Conservation (phyloP, 768 basidiomycete species). For the Mycena kentingensis region DNA sequence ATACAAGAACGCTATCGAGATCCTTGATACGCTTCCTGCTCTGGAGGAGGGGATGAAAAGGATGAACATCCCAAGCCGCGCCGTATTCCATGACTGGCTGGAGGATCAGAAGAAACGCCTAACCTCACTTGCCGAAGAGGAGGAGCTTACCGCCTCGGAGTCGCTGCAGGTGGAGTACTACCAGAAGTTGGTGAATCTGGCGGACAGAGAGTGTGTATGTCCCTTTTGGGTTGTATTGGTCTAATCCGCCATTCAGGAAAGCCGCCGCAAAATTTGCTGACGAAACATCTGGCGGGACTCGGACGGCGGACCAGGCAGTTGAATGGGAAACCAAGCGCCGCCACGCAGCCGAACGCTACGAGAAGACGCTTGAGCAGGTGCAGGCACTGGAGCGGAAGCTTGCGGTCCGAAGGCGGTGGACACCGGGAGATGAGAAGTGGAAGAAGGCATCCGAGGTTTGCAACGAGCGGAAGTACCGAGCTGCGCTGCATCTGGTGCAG, state of each 20-base stretch:
- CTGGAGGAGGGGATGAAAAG: neutral
- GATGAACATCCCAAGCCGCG: neutral
- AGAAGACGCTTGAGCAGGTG: neutral
- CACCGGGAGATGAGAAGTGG: slow-evolving; percentile 20
- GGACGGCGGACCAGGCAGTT: too few relatives aligned
- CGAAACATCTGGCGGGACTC: too few relatives aligned
- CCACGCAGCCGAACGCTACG: too few relatives aligned
- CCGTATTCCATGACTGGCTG: slow-evolving; percentile 9
- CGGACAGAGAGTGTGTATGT: neutral
- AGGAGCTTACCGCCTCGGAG: too few relatives aligned
- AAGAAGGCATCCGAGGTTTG: slow-evolving; percentile 8
- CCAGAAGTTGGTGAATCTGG: neutral
- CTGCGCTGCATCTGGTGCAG: slow-evolving; percentile 22
- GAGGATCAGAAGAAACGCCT: too few relatives aligned
- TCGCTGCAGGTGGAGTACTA: slow-evolving; percentile 22
- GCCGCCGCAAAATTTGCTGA: neutral
- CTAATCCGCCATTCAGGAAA: neutral
- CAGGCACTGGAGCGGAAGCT: slow-evolving; percentile 11
- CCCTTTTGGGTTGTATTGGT: neutral
- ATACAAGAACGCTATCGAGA: neutral
- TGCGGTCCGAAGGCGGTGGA: slow-evolving; percentile 11
- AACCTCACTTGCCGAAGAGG: too few relatives aligned
- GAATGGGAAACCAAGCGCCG: too few relatives aligned
- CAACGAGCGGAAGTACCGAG: slow-evolving; percentile 9
- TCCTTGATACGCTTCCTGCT: neutral